Percentiles rank a stretch among this genome's conserved stretches.
Conservation (phyloP, 75 land plant genomes). For the Selaginella moellendorffii region DNA sequence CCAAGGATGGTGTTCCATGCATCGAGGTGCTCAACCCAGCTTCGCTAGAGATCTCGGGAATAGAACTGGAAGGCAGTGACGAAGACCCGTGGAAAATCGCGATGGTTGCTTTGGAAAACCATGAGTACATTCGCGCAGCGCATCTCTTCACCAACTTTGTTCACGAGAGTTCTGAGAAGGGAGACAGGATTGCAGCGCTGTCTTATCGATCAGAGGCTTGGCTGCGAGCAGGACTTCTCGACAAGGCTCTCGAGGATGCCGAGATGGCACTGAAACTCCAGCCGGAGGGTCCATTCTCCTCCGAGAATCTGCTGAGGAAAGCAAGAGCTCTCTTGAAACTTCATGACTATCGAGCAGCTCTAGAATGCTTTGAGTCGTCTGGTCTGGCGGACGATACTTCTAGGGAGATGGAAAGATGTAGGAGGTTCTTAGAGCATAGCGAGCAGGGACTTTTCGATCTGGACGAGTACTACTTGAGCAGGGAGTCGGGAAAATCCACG, state of each 20-base stretch:
- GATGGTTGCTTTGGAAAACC: neutral
- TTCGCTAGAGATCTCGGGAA: neutral
- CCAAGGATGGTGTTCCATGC: neutral
- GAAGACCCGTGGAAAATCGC: neutral
- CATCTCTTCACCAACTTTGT: neutral
- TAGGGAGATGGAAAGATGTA: neutral
- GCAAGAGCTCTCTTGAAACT: neutral
- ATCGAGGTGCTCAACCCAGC: neutral
- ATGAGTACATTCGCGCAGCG: neutral
- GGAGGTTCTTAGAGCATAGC: neutral
- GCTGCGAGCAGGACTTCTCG: neutral
- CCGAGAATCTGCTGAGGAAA: neutral
- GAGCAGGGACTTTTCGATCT: neutral
- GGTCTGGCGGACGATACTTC: neutral
- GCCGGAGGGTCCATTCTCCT: too few species aligned
- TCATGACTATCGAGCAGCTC: neutral
- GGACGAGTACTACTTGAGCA: neutral
- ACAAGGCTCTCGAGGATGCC: neutral
- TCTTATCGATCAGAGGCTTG: neutral
- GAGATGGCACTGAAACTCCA: neutral
- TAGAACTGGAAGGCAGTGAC: too few species aligned
- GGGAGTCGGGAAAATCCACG: neutral
- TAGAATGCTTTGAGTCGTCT: neutral
- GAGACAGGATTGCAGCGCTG: neutral
- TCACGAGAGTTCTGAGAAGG: too few species aligned